Evolutionary conservation across 1,139 yeast species (phyloP), one percentile per base, ranked within the genome.

Genomic region (Magnusiomyces fungicola): DNA sequence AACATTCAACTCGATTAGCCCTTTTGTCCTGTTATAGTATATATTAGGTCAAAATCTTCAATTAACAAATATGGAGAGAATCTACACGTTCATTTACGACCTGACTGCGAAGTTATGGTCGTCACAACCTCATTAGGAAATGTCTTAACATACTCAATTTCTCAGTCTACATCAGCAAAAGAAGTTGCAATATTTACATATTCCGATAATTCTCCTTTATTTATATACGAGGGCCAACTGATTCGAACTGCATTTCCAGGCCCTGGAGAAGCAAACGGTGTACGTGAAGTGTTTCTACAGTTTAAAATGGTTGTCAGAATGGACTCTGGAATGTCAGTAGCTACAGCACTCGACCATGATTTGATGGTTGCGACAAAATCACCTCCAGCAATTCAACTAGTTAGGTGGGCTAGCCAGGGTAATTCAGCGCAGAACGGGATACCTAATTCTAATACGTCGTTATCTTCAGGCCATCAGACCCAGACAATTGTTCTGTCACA

Each of bases 211-310:
- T 51, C 53, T 1, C 51, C 51, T 16, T 29, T 49, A 19, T 51
- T 48, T 30, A 49, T 51, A 5, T 50, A 51, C 24, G 51, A 51
- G 32, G 55, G 52, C 2, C 56, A 53, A 10, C 51, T 52, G 6
- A 47, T 53, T 16, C 52, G 57, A 6, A 55, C 56, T 16, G 55
- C 60, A 18, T 56, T 60, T 18, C 69, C 71, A 1, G 74, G 73
- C 1, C 70, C 71, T 0, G 73, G 73, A 6, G 73, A 69, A 50
- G 67, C 66, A 2, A 55, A 63, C 21, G 72, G 73, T 3, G 67
- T 68, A 3, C 61, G 68, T 2, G 71, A 68, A 45, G 53, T 68
- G 27, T 56, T 55, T 38, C 50, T 70, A 19, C 56, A 61, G 40
- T 61, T 58, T 41, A 47, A 57, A 34, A 55, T 59, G 59, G 59